These are phyloP conservation scores for Alternaria ethzedia DNA, from an alignment of 2,329 filamentous ascomycete genomes.

Conservation along the genomic window DNA sequence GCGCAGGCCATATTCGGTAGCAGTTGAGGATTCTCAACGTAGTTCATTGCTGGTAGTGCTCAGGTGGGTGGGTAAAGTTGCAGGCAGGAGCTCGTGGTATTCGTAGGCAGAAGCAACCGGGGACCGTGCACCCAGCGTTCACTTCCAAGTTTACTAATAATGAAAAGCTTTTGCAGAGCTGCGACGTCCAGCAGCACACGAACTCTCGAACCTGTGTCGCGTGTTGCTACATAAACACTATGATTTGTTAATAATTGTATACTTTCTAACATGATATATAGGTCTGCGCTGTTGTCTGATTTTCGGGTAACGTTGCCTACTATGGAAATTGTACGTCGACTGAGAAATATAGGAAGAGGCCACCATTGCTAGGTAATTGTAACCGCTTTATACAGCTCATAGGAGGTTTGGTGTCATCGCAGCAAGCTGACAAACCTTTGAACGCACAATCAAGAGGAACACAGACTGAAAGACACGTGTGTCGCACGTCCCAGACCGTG, in stretches of 20 bases:
- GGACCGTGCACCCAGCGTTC: background rate
- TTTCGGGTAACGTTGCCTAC: no score
- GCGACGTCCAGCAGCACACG: background rate
- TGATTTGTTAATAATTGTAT: no score
- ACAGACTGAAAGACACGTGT: fast-evolving
- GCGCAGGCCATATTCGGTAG: background rate
- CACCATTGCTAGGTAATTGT: background rate
- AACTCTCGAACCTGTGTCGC: background rate
- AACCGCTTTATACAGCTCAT: background rate
- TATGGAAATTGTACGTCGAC: background rate
- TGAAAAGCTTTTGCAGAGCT: background rate
- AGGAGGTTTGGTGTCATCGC: background rate
- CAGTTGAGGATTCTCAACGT: background rate
- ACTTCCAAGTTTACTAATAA: background rate
- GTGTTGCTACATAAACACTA: no score
- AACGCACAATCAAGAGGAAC: background rate
- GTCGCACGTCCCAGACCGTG: background rate
- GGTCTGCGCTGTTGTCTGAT: no score
- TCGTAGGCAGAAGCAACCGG: background rate
- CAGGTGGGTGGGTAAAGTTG: background rate
- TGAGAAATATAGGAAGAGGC: background rate
- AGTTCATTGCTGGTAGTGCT: background rate
- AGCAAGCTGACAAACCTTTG: background rate
- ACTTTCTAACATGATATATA: no score
- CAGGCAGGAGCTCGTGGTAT: background rate